phyloP scores from a whole-genome alignment of 164 flowering plant genomes.

The Echeveria elegans region DNA sequence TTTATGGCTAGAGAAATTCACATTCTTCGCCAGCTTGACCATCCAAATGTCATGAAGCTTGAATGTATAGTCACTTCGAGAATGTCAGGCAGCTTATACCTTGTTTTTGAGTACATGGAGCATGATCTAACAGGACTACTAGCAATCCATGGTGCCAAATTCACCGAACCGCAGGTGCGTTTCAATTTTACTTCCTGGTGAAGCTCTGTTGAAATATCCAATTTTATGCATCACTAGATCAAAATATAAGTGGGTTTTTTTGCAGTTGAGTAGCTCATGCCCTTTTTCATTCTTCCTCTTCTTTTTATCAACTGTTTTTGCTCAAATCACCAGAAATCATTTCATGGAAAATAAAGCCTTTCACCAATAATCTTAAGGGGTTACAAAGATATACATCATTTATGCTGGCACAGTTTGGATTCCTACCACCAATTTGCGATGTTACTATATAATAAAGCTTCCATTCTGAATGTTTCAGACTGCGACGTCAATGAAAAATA shows the following conservation, averaged over 20 bases:
- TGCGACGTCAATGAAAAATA: neutral
- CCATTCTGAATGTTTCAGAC: neutral
- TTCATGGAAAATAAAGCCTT: neutral
- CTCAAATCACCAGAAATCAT: neutral
- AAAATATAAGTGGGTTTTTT: neutral
- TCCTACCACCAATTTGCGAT: too few species aligned
- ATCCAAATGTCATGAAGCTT: too few species aligned
- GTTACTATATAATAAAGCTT: neutral
- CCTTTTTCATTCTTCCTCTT: neutral
- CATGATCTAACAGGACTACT: slow-evolving; percentile 4
- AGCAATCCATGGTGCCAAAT: slow-evolving; percentile 1
- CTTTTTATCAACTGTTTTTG: neutral
- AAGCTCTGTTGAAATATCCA: neutral
- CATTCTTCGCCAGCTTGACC: too few species aligned
- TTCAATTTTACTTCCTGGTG: neutral
- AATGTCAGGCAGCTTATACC: slow-evolving; percentile 7
- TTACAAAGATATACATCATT: neutral
- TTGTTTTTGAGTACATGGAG: slow-evolving; percentile 7
- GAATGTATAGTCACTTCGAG: slow-evolving; percentile 5
- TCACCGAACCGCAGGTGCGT: slow-evolving; percentile 3
- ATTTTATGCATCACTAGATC: neutral
- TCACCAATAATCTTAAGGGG: neutral
- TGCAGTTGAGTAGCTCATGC: neutral
- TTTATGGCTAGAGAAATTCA: too few species aligned
- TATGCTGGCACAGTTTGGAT: neutral